These are phyloP conservation scores for Primulina eburnea DNA, from an alignment of 257 asterid genomes.

Conservation along the genomic window DNA sequence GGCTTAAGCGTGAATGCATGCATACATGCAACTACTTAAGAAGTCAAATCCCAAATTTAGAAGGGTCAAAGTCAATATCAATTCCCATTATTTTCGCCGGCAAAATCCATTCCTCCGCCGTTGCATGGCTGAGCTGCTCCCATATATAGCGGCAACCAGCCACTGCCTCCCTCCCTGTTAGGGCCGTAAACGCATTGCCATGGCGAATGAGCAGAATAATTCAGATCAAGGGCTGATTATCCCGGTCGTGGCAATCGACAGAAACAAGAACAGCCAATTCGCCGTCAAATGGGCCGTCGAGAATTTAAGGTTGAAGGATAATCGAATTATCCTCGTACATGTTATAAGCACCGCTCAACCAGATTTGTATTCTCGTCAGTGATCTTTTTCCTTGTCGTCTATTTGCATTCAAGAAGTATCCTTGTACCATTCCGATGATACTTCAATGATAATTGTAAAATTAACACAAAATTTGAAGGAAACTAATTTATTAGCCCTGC, in stretches of 20 bases:
- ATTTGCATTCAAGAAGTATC: background rate
- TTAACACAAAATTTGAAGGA: background rate
- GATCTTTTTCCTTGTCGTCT: background rate
- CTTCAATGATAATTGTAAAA: too few relatives aligned
- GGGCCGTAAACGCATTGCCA: constrained; percentile 28
- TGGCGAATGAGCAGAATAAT: constrained; percentile 27
- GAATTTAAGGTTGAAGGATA: constrained; percentile 22
- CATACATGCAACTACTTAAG: too few relatives aligned
- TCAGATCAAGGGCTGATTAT: constrained; percentile 26
- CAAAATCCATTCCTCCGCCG: constrained; percentile 4
- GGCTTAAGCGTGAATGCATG: too few relatives aligned
- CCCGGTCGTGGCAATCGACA: constrained; percentile 57
- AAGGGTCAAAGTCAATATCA: too few relatives aligned
- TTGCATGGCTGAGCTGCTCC: constrained; percentile 37
- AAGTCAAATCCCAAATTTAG: too few relatives aligned
- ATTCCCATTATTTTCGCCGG: background rate
- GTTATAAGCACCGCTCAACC: constrained; percentile 36
- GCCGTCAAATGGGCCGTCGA: constrained; percentile 47
- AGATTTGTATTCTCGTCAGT: constrained; percentile 39
- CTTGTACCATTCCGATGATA: too few relatives aligned
- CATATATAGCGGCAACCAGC: constrained; percentile 35
- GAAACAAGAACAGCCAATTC: constrained; percentile 43
- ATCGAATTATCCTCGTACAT: constrained; percentile 47
- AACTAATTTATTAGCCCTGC: too few relatives aligned
- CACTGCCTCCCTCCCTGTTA: constrained; percentile 27